Evolutionary conservation across 2,329 filamentous ascomycete species (phyloP), one percentile per base, ranked within the genome.

Genomic region (Tolypocladium ovalisporum): DNA sequence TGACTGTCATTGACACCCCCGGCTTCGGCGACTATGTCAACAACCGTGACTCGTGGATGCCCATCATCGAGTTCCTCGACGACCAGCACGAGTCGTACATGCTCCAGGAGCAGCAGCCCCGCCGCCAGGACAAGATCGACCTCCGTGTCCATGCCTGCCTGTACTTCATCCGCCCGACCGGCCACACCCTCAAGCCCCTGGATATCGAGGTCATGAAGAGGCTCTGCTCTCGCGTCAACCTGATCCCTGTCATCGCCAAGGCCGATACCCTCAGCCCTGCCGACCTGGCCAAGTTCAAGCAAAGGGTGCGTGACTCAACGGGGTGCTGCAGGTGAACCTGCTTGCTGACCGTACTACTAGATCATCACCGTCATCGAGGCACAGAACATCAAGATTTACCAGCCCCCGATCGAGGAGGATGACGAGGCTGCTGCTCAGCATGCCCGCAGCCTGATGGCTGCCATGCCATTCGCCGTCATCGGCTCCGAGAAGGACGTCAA

Each of bases 181-280:
- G 94, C 71, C 94, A 99, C 82, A 97, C 93, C 66, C 79, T 99
- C 68, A 99, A 99, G 86, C 94, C 94, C 59, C 83, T 99, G 62
- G 94, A 99, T 73, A 99, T 99, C 69, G 94, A 99, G 80, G 94
- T 99, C 61, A 99, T 99, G 94, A 99, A 97, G 86, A 88, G 94
- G 71, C 84, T 99, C 63, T 96, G 90, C 82, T 94, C 94, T 59
- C 89, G 94, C 71, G 94, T 99, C 75, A 99, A 99, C 79, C 77
- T 99, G 73, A 99, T 99, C 64, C 94, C 94, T 63, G 94, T 99
- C 67, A 89, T 99, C 70, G 94, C 95, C 71, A 99, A 99, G 85
- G 94, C 94, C 62, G 94, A 99, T 74, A 99, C 94, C 32, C 82
- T 99, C 68, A 97, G 92, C 78, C 93, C 93, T 58, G 82, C 84